Evolutionary conservation across 495 filamentous ascomycete genomes (phyloP), one percentile per base, ranked within the genome.

Genomic region (Lasiosphaeria miniovina): DNA sequence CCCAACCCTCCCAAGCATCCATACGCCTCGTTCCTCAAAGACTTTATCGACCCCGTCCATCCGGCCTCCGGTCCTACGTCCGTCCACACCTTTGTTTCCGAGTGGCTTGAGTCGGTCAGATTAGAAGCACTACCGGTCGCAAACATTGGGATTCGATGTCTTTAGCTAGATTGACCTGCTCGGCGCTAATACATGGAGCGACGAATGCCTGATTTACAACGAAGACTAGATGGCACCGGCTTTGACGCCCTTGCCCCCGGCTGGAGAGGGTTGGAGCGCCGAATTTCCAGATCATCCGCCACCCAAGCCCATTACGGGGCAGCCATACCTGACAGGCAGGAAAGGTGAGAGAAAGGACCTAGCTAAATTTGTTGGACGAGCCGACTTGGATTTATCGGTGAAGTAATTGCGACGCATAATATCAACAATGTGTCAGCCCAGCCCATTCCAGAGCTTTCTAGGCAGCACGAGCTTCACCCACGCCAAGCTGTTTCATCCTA

Each of bases 101-200:
- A 66, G 65, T 70, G 68, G 68, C 65, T 70, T 55, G 60, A 69
- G 61, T 69, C 67, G 61, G 50, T 64, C 49, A 65, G 55, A 17
- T 63, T 62, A 43, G 59, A 64, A n/a, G n/a, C n/a, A n/a, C n/a
- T n/a, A n/a, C n/a, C n/a, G n/a, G n/a, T n/a, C n/a, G n/a, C n/a
- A 54, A 54, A 54, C 40, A 33, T 54, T 54, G 38, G 17, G 35
- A 54, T 54, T 54, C 14, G 17, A 54, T 54, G 17, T 4, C 35
- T 54, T 54, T 33, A 33, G 35, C 35, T 33, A 54, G 35, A 54
- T 54, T 54, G 17, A 54, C 52, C 52, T 54, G 34, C 35, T 40
- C 33, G 17, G 52, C 34, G 17, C 12, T 33, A 54, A 54, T 54
- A 50, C 17, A 50, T 24, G 14, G 35, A 40, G 35, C 14, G 12